Evolutionary conservation across 768 basidiomycete genomes (phyloP), one percentile per base, ranked within the genome.

Genomic region (Nevesoporus exiguus): DNA sequence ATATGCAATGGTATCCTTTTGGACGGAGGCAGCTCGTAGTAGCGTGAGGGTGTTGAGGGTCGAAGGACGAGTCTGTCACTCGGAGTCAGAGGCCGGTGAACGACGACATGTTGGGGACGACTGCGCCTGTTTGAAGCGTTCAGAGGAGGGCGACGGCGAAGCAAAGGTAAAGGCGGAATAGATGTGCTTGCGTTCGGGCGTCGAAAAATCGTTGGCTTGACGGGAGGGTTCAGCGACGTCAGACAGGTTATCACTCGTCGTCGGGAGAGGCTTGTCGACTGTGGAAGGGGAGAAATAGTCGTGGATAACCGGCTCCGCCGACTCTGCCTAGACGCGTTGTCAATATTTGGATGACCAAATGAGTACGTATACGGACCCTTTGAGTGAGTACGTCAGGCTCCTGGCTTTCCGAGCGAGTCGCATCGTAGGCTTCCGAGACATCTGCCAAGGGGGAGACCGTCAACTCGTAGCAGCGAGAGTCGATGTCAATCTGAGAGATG

Each of bases 391-490:
- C 72, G 60, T 76, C 77, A 29, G 75, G 71, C 52, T 68, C 69
- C 52, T 73, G 71, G 43, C 73, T 70, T 21, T 71, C 69, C 29
- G 72, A 62, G 25, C 67, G 67, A 19, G 71, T 58, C 27, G 73
- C 71, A 45, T 84, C 84, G 64, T 86, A 89, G 0, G 89, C 89
- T 56, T 79, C 75, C 39, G 77, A 85, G 45, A 91, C 83, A 67
- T 91, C 88, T 34, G 89, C 89, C 60, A 91, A 70, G 41, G 89
- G 89, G 62, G 80, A 74, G 59, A 91, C 88, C 5, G 88, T 91
- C 59, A 90, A 66, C 62, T 89, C 88, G 64, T 90, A 88, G 71
- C 88, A 90, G 47, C 80, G 80, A n/a, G 88, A 81, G 61, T 89
- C 83, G 49, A 86, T 82, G 39, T 75, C 70, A 3, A 75, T 76